Base-by-base conservation (phyloP, 768 basidiomycete genomes). In the Termitomyces sp. region DNA sequence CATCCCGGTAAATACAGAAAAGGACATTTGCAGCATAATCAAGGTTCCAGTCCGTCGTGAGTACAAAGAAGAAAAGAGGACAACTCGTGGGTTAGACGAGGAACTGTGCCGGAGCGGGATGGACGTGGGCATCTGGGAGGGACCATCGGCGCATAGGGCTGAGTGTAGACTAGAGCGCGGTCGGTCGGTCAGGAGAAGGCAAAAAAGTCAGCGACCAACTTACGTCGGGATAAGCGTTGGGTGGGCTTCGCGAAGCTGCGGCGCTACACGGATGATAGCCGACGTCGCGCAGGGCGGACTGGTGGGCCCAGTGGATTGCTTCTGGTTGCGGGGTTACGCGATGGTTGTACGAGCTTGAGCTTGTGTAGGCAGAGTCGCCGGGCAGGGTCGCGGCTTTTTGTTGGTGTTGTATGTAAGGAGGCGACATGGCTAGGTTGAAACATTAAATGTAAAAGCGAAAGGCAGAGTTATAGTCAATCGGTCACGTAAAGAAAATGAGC, bases 391-490 rank as follows among this genome's bases (percentile, higher is more conserved):
- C 45, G 54, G 54, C 33, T 58, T 62, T 64, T 46, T 52, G 60
- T 7, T 54, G 57, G 57, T 60, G 58, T 44, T 64, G 51, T 22
- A 53, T 28, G 41, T 53, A 64, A 13, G 59, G 57, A 5, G 60
- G 59, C n/a, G 63, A 64, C 4, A 58, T 18, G 34, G 59, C 59
- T 60, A 36, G 13, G 12, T 37, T 31, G 16, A 37, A 37, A 37
- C 18, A 37, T 37, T 37, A 37, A 37, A 34, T 5, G 37, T 16
- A 29, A 60, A 57, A 55, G 34, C 44, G 18, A 55, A 51, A 44
- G 42, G 9, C 22, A 44, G 42, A 22, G 41, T 42, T 42, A 10
- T 12, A 42, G 41, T 42, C 41, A 42, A 42, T 42, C 39, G 39
- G n/a, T 42, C 9, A 44, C 20, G 42, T 44, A 44, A 44, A 41